phyloP scores from a whole-genome alignment of 2,329 filamentous ascomycete genomes.

The Fusarium haematococcum region DNA sequence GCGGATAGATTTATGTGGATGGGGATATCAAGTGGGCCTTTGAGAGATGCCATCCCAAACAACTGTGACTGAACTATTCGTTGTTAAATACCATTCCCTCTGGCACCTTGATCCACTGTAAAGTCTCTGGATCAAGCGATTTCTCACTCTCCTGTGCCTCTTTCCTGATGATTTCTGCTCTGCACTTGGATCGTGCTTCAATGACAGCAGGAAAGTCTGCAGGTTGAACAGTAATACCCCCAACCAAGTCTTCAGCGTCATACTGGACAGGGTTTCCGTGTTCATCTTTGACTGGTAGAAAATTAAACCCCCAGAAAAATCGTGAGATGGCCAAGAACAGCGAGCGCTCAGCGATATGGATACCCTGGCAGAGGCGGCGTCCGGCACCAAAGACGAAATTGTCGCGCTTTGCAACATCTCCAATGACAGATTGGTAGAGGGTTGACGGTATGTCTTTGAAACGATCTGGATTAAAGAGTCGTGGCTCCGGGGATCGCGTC shows the following conservation, averaged over 20 bases:
- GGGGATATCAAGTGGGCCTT: no score
- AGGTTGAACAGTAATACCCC: neutral
- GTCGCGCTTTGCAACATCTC: neutral
- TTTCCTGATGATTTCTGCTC: neutral
- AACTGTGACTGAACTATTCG: neutral
- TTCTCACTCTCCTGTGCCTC: neutral
- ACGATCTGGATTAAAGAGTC: neutral
- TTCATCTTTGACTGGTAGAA: neutral
- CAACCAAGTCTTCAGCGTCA: neutral
- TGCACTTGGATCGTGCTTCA: neutral
- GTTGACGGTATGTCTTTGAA: neutral
- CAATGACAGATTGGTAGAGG: neutral
- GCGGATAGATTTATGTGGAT: no score
- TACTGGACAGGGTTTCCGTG: neutral
- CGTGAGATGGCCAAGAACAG: neutral
- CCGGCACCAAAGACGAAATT: neutral
- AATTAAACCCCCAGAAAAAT: neutral
- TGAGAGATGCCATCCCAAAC: no score
- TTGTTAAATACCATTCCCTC: neutral
- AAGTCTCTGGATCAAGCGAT: neutral
- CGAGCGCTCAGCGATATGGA: neutral
- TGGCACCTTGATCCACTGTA: neutral
- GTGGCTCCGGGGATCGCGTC: neutral
- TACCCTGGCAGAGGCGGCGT: neutral
- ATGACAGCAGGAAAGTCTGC: neutral